A percentile compares a stretch with the other conserved stretches of the same genome.
Conservation (phyloP, 768 basidiomycete species). For the Xerocomus brunneocitrinus region DNA sequence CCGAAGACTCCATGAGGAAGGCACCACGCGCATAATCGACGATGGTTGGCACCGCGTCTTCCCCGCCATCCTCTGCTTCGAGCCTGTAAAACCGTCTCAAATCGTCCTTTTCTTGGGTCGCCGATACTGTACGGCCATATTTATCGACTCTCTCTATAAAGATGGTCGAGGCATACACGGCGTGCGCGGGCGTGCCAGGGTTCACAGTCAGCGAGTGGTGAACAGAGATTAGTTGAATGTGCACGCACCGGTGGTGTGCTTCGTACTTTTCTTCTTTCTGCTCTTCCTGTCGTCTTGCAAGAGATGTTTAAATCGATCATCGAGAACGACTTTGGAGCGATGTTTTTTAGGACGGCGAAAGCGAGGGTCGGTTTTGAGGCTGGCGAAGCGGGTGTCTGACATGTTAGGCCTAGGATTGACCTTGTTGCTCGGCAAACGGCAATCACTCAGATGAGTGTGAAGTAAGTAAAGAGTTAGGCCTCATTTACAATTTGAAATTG, state of each 20-base stretch:
- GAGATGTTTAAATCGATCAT: conserved; percentile 85
- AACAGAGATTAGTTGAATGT: neutral
- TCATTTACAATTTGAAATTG: too few relatives aligned
- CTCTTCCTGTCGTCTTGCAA: conserved; percentile 47
- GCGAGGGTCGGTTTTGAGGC: conserved; percentile 86
- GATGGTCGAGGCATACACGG: neutral
- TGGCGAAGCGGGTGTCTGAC: conserved; percentile 85
- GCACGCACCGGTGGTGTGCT: conserved; percentile 24
- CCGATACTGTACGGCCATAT: conserved; percentile 72
- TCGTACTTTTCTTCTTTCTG: conserved; percentile 31
- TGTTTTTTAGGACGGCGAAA: conserved; percentile 84
- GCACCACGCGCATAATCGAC: conserved; percentile 90
- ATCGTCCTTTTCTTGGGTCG: conserved; percentile 69
- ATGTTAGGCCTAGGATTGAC: conserved; percentile 27
- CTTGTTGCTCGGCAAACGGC: too few relatives aligned
- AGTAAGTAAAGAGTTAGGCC: too few relatives aligned
- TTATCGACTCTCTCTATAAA: conserved; percentile 71
- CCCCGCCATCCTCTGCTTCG: conserved; percentile 33
- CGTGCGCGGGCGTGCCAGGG: neutral
- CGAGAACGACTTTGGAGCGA: conserved; percentile 77
- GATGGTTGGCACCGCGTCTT: conserved; percentile 25
- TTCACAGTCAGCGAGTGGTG: neutral
- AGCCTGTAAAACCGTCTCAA: conserved; percentile 79
- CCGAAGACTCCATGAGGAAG: conserved; percentile 82
- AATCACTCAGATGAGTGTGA: too few relatives aligned